Evolutionary conservation across 2,329 filamentous ascomycete species (phyloP), one percentile per base, ranked within the genome.

Genomic region (Fusarium lyarnte): DNA sequence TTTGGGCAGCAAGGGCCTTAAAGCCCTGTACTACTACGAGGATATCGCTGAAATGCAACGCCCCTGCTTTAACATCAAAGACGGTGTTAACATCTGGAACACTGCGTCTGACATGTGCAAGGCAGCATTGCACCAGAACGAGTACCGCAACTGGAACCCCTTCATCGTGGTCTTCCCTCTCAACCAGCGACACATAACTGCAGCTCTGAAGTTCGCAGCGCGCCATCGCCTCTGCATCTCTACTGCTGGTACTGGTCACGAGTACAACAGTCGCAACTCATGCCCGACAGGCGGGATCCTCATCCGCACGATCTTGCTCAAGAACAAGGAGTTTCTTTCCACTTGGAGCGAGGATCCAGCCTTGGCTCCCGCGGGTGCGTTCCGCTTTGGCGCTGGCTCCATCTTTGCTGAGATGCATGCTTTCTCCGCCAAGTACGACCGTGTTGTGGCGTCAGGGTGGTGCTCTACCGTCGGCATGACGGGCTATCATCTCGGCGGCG

Each of bases 251-350:
- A 63, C 60, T 8, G 60, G 55, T 8, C 55, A 63, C 8, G 55
- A 61, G 43, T 63, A 63, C 21, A 63, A 63, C 10, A 63, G 55
- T 3, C 54, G 55, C 3, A 63, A 63, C 25, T 51, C 55, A 16
- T 63, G 60, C 3, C 60, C 60, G 13, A 63, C 60, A 14, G 60
- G 60, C 3, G 60, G 60, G 2, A 63, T 63, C 2, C 60, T 63
- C 3, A 63, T 63, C 31, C 54, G 60, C 21, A 63, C 60, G 2
- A 61, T 63, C 8, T 8, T 63, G 10, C 60, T 63, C 1, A 61
- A 63, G 11, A 43, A 61, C 10, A 61, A 63, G 23, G 5, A 13
- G 1, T 63, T 60, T 7, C 41, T 63, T 0, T 36, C 42, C 5
- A 8, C 21, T 1, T 61, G 54, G 54, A 19, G 8, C 2, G 23